Conservation (phyloP, 2,329 filamentous ascomycete species). For the Chrysosporium keratinophilum region DNA sequence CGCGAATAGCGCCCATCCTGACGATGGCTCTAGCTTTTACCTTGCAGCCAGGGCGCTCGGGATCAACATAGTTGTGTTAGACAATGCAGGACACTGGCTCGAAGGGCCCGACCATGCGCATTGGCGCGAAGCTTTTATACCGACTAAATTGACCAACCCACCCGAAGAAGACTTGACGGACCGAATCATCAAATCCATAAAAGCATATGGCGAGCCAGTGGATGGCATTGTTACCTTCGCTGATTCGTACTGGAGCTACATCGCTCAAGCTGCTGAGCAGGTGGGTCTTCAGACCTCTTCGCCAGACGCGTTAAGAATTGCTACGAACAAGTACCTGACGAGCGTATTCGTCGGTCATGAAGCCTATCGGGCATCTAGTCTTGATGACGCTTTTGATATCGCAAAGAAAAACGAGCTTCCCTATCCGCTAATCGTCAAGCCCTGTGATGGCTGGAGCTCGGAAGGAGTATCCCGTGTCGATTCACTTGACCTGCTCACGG, state of each 20-base stretch:
- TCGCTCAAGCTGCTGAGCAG: constrained; percentile 26
- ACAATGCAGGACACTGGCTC: constrained; percentile 33
- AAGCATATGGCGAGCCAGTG: background rate
- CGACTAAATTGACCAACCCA: background rate
- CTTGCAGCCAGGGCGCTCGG: constrained; percentile 27
- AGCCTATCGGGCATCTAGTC: background rate
- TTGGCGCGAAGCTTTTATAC: constrained; percentile 16
- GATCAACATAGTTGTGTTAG: constrained; percentile 31
- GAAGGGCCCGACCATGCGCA: constrained; percentile 19
- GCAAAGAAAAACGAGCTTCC: constrained; percentile 1
- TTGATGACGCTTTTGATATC: background rate
- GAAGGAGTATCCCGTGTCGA: constrained; percentile 19
- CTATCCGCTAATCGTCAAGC: constrained; percentile 32
- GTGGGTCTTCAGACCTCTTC: constrained; percentile 23
- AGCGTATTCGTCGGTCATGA: background rate
- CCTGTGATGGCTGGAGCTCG: constrained; percentile 25
- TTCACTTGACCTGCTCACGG: constrained; percentile 20
- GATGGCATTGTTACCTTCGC: constrained; percentile 29
- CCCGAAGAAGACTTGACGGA: background rate
- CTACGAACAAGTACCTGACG: constrained; percentile 5
- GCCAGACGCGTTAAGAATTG: background rate
- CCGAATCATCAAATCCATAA: constrained; percentile 1
- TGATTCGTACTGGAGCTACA: constrained; percentile 23
- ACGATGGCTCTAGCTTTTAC: background rate
- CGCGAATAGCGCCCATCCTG: constrained; percentile 3